These are phyloP conservation scores for Aspergillus eucalypticola DNA, from an alignment of 2,329 filamentous ascomycete species.

Conservation along the genomic window DNA sequence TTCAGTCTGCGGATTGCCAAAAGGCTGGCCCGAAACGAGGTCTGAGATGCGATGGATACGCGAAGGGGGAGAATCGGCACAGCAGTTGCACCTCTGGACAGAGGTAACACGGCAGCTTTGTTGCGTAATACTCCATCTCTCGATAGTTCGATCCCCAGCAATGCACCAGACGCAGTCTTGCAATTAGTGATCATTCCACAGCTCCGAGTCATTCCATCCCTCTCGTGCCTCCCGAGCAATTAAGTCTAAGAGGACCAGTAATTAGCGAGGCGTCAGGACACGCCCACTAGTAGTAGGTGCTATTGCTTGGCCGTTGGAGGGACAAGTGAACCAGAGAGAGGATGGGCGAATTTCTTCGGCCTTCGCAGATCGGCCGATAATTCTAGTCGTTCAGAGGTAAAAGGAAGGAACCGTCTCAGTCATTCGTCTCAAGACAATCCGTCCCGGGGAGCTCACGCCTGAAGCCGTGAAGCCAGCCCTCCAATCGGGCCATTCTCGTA, in stretches of 20 bases:
- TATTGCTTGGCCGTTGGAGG: background rate
- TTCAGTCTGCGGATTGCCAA: background rate
- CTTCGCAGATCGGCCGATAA: slow-evolving; percentile 1
- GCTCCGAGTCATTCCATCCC: slow-evolving; percentile 4
- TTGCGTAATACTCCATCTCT: background rate
- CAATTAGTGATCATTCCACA: background rate
- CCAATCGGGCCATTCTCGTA: background rate
- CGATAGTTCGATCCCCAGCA: too few species aligned
- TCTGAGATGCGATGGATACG: background rate
- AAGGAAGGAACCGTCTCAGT: background rate
- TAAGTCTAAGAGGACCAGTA: background rate
- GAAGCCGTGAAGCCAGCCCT: background rate
- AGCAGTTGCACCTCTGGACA: too few species aligned
- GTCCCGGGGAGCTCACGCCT: background rate
- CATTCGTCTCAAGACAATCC: background rate
- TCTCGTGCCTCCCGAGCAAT: background rate
- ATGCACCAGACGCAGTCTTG: too few species aligned
- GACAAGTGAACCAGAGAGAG: background rate
- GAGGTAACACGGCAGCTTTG: slow-evolving; percentile 4
- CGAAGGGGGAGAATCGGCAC: background rate
- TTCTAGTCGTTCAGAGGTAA: background rate
- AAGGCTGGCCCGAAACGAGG: background rate
- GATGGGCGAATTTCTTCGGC: background rate
- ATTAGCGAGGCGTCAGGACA: background rate
- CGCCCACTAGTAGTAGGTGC: background rate